Base-by-base conservation (phyloP, 768 basidiomycete genomes). In the Mycena metata region DNA sequence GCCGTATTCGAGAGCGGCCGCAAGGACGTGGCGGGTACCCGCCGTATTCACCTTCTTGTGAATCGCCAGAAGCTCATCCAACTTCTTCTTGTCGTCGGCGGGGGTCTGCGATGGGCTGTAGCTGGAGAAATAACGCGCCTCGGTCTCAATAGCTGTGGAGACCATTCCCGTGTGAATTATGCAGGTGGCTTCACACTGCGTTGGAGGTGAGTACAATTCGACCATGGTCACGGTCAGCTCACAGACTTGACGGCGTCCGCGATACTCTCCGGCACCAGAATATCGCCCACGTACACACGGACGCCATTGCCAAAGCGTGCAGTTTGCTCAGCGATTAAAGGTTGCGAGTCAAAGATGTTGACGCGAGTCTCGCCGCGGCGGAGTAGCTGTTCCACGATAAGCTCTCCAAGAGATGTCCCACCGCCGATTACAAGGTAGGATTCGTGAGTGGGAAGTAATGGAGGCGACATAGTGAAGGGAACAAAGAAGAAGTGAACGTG, bases 161-260 rank as follows among this genome's bases (percentile, higher is more conserved):
- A 84, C 81, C 4, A 82, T 82, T 0, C 85, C 87, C 21, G 85
- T 86, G 77, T 88, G 87, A 68, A 89, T 83, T 50, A 88, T 81
- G 65, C 80, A 81, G 5, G 84, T 84, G 0, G 84, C 79, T 12
- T 69, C 69, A 54, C 76, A 76, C 83, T 83, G 64, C 5, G 41
- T 47, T n/a, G n/a, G 24, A 45, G 42, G 55, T 21, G 13, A 55
- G 43, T 24, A 23, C 6, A 30, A 30, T 30, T 30, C 30, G 33
- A 42, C 33, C 8, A 24, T n/a, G 24, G 43, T 43, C 26, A 12
- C n/a, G 12, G 3, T 13, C 23, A 35, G 67, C 81, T 60, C 39
- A 83, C 81, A 75, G 81, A 80, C 42, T 69, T 61, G 43, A 87
- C 84, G 50, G 78, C 75, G 1, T 72, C 64, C 49, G 86, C 76